These are phyloP conservation scores for Lavandula angustifolia DNA, from an alignment of 257 asterid genomes.

Conservation along the genomic window DNA sequence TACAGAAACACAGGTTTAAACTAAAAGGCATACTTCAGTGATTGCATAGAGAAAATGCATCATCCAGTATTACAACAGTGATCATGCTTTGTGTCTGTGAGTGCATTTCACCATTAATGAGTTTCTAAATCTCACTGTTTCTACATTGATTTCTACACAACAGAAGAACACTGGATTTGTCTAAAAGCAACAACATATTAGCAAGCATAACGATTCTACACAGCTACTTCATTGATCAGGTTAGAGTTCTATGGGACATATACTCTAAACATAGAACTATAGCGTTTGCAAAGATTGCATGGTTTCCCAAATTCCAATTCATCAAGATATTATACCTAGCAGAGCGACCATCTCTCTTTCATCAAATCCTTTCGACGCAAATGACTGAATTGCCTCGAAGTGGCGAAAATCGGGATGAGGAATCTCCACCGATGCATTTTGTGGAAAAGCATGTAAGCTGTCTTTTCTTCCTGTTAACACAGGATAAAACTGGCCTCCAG, in stretches of 20 bases:
- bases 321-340: conserved; percentile 49
- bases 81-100: background rate
- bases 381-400: conserved; percentile 32
- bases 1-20: background rate
- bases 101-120: background rate
- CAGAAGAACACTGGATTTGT: background rate
- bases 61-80: background rate
- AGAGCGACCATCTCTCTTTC: conserved; percentile 61
- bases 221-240: background rate
- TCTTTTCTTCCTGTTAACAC: conserved; percentile 70
- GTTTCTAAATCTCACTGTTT: background rate
- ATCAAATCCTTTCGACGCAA: conserved; percentile 65
- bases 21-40: background rate
- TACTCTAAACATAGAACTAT: background rate
- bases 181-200: background rate
- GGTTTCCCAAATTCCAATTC: background rate
- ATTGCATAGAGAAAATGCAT: background rate
- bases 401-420: conserved; percentile 62
- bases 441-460: conserved; percentile 41
- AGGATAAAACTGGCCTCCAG: conserved; percentile 87
- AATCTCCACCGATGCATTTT: conserved; percentile 47
- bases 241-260: background rate
- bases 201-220: background rate
- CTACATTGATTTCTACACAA: background rate
- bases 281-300: background rate